These are phyloP conservation scores for Thecaphora thlaspeos DNA, from an alignment of 1,284 basidiomycete species.

Conservation along the genomic window DNA sequence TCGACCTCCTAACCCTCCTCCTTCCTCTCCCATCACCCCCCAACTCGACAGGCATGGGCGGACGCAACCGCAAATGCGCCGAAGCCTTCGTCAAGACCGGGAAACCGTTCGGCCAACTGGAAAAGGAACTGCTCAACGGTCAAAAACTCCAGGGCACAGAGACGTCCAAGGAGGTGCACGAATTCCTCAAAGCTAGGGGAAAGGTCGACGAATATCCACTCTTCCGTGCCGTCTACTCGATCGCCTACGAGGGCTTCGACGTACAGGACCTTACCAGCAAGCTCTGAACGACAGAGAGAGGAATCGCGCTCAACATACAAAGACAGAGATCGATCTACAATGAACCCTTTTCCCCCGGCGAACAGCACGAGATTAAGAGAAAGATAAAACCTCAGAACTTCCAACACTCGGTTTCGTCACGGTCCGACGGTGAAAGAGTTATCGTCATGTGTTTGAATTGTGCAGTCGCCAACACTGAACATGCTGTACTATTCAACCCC, in stretches of 20 bases:
- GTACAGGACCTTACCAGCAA: slow-evolving; percentile 58
- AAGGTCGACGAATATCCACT: slow-evolving; percentile 63
- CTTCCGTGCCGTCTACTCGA: slow-evolving; percentile 61
- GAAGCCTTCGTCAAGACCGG: slow-evolving; percentile 63
- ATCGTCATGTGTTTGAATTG: too few species aligned
- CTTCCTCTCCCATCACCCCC: slow-evolving; percentile 1
- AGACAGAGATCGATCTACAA: too few species aligned
- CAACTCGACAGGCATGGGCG: slow-evolving; percentile 58
- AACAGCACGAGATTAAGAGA: too few species aligned
- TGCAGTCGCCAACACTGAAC: too few species aligned
- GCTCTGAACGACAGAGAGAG: slow-evolving; percentile 16
- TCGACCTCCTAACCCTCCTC: too few species aligned
- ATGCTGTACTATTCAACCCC: too few species aligned
- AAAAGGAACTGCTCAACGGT: slow-evolving; percentile 64
- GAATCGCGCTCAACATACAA: background rate
- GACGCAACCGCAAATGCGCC: slow-evolving; percentile 63
- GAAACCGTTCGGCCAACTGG: slow-evolving; percentile 63
- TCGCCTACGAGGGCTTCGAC: slow-evolving; percentile 53
- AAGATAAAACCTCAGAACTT: too few species aligned
- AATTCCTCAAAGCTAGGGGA: slow-evolving; percentile 61
- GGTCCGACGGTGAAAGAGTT: too few species aligned
- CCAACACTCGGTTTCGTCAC: too few species aligned
- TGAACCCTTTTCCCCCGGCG: too few species aligned
- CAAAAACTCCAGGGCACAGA: slow-evolving; percentile 65
- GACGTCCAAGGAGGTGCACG: slow-evolving; percentile 62